Percentiles rank a stretch among this genome's conserved stretches.
Evolutionary conservation across 768 basidiomycete genomes (phyloP).

Genomic region (Kwoniella heveanensis): DNA sequence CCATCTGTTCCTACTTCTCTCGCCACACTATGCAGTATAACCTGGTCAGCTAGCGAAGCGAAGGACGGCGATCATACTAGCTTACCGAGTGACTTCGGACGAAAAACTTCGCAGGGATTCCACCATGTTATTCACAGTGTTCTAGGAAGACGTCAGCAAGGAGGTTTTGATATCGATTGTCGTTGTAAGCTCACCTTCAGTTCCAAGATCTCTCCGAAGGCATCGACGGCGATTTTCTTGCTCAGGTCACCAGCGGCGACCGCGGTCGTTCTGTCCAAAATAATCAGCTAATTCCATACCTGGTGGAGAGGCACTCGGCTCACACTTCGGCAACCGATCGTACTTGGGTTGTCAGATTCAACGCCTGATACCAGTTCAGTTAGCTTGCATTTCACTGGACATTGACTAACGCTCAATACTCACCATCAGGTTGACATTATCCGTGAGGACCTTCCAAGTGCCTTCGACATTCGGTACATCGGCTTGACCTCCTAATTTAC

Average conservation of each 20-base stretch:
- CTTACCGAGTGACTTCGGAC: conserved; percentile 62
- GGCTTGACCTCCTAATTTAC: conserved; percentile 85
- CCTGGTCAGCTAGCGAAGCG: conserved; percentile 59
- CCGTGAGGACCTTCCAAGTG: conserved; percentile 72
- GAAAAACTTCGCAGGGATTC: conserved; percentile 85
- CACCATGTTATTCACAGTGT: conserved; percentile 92
- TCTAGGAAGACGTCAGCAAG: conserved; percentile 31
- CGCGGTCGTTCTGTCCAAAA: conserved; percentile 31
- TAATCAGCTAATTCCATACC: neutral
- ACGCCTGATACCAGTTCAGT: conserved; percentile 25
- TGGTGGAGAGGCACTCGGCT: neutral
- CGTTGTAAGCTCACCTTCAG: conserved; percentile 59
- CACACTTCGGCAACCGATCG: conserved; percentile 55
- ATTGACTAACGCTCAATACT: neutral
- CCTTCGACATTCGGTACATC: conserved; percentile 86
- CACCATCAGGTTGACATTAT: conserved; percentile 67
- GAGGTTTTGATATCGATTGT: conserved; percentile 1
- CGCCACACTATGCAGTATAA: conserved; percentile 68
- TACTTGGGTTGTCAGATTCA: conserved; percentile 58
- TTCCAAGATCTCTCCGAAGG: conserved; percentile 74
- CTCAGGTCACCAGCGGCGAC: conserved; percentile 83
- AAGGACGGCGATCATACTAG: neutral
- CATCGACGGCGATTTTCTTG: conserved; percentile 86
- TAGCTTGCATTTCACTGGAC: neutral
- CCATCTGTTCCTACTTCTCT: conserved; percentile 86